A percentile compares a stretch with the other conserved stretches of the same genome.
Conservation (phyloP, 148 eudicot genomes). For the Polygonum maritimum region DNA sequence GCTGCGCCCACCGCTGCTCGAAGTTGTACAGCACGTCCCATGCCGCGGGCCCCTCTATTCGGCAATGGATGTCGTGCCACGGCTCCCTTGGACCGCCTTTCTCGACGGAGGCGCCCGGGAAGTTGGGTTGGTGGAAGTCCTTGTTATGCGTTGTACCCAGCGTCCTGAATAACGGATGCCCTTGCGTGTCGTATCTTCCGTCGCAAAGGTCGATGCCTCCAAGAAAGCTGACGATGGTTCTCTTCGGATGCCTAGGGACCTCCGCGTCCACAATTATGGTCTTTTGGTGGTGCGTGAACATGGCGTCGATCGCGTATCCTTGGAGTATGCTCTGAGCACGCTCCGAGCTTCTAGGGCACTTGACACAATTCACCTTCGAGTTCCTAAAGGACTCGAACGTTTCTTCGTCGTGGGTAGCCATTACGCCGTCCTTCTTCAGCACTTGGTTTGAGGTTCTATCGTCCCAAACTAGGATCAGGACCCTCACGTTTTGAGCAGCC, state of each 20-base stretch:
- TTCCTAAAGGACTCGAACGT: slow-evolving; percentile 45
- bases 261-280: slow-evolving; percentile 49
- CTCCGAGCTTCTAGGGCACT: slow-evolving; percentile 55
- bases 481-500: slow-evolving; percentile 49
- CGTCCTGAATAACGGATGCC: slow-evolving; percentile 50
- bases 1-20: slow-evolving; percentile 79
- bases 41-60: slow-evolving; percentile 73
- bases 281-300: slow-evolving; percentile 91
- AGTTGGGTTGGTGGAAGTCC: slow-evolving; percentile 85
- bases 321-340: slow-evolving; percentile 42
- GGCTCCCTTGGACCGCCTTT: slow-evolving; percentile 96
- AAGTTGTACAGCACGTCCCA: slow-evolving; percentile 87
- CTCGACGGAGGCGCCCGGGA: slow-evolving; percentile 40
- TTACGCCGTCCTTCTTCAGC: slow-evolving; percentile 50
- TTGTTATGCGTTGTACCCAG: slow-evolving; percentile 35
- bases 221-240: slow-evolving; percentile 49
- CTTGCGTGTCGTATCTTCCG: slow-evolving; percentile 66
- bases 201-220: slow-evolving; percentile 93
- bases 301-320: slow-evolving; percentile 37
- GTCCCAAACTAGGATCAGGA: slow-evolving; percentile 77
- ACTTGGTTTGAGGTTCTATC: slow-evolving; percentile 59
- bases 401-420: slow-evolving; percentile 78
- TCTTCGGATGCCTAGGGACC: slow-evolving; percentile 16
- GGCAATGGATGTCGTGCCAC: slow-evolving; percentile 85
- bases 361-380: slow-evolving; percentile 46